Conservation (phyloP, 2,329 filamentous ascomycete genomes). For the Colletotrichum tanaceti region DNA sequence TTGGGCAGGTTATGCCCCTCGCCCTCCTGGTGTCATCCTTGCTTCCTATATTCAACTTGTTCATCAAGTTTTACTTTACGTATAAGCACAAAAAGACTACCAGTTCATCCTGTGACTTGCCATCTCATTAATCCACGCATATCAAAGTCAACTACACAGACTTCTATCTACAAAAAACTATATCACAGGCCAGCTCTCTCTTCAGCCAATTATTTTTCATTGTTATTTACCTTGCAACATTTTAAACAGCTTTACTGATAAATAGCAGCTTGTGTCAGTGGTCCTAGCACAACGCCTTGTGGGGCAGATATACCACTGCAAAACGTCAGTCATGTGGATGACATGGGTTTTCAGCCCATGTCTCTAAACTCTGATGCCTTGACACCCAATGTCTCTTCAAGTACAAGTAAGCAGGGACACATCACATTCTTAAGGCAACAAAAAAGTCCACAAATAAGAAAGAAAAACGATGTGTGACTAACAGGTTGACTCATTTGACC, state of each 20-base stretch:
- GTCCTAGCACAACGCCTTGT: background rate
- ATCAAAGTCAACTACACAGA: too few relatives aligned
- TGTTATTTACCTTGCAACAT: too few relatives aligned
- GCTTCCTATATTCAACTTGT: background rate
- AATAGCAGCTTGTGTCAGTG: too few relatives aligned
- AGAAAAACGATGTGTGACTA: background rate
- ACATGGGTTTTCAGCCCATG: too few relatives aligned
- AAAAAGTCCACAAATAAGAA: too few relatives aligned
- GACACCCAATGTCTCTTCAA: background rate
- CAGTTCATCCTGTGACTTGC: background rate
- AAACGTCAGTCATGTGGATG: background rate
- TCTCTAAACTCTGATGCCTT: too few relatives aligned
- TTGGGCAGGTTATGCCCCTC: constrained; percentile 17
- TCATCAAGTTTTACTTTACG: background rate
- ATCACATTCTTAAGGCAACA: too few relatives aligned
- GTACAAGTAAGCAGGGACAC: background rate
- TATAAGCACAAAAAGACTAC: background rate
- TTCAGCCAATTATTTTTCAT: background rate
- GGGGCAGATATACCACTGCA: background rate
- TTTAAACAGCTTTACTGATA: too few relatives aligned
- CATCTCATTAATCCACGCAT: too few relatives aligned
- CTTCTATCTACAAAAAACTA: background rate
- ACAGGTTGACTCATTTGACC: background rate
- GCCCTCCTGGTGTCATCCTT: background rate
- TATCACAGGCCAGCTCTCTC: background rate